These are phyloP conservation scores for Mucor circinelloides DNA, from an alignment of 371 early-diverging fungal genomes.

Conservation along the genomic window DNA sequence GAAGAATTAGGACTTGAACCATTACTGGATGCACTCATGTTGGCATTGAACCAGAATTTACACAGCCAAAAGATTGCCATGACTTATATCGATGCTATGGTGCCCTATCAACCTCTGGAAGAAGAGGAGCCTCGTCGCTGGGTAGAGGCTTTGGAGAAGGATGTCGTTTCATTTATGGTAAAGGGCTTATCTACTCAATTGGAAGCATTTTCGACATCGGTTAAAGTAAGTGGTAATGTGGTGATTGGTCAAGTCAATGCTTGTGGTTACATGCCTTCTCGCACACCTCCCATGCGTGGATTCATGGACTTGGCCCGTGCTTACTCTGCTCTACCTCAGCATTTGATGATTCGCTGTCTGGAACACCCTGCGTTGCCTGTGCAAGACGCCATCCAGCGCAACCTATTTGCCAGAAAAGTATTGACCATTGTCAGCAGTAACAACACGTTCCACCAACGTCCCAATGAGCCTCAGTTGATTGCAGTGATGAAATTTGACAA, in stretches of 20 bases:
- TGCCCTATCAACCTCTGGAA: slow-evolving; percentile 22
- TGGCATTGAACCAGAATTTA: slow-evolving; percentile 26
- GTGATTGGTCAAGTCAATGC: slow-evolving; percentile 28
- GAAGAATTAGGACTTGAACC: slow-evolving; percentile 38
- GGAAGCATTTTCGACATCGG: slow-evolving; percentile 28
- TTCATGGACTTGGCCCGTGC: slow-evolving; percentile 32
- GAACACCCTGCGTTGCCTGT: slow-evolving; percentile 39
- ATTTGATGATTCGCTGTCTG: slow-evolving; percentile 40
- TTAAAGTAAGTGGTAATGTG: slow-evolving; percentile 33
- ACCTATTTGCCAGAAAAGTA: slow-evolving; percentile 35
- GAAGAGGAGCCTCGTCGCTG: slow-evolving; percentile 39
- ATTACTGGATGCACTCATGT: slow-evolving; percentile 27
- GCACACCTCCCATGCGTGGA: slow-evolving; percentile 32
- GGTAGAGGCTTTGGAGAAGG: slow-evolving; percentile 37
- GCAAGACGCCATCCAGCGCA: slow-evolving; percentile 38
- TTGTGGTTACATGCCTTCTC: slow-evolving; percentile 38
- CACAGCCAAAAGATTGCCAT: slow-evolving; percentile 26
- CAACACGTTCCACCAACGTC: slow-evolving; percentile 7
- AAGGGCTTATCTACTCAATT: slow-evolving; percentile 27
- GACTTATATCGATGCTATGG: slow-evolving; percentile 37
- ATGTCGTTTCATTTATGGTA: slow-evolving; percentile 33
- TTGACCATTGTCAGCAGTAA: slow-evolving; percentile 10
- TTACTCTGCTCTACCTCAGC: slow-evolving; percentile 37
- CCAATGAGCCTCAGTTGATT: slow-evolving; percentile 16
- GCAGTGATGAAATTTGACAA: slow-evolving; percentile 37